Evolutionary conservation across 441 rosid species (phyloP), one percentile per base, ranked within the genome.

Genomic region (Kokia cookei): DNA sequence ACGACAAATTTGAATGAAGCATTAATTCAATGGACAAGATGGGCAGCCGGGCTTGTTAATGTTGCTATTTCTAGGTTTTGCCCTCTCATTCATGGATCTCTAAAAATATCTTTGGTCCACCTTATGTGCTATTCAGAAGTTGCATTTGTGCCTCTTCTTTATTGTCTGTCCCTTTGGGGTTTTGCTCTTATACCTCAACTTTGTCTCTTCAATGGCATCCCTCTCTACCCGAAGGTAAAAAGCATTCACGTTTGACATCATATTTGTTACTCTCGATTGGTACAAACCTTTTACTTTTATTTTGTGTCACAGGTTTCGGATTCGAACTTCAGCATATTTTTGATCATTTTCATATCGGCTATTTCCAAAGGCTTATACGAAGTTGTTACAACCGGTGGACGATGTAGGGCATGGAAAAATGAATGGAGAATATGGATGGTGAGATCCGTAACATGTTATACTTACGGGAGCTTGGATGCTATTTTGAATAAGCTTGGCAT

Each of bases 341-440:
- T 73, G 2, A 80, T 77, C 76, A 72, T 79, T 67, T 86, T 84
- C 72, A 5, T 78, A 9, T 79, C 84, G 0, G 5, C 73, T 1
- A 40, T 65, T 27, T 48, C 69, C 4, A 76, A 73, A 54, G 77
- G 79, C 19, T 15, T 86, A 12, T 13, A 71, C 3, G 85, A 86
- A 29, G 69, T 84, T n/a, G 17, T 82, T 0, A 13, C 26, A 32
- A 65, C 69, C 2, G 84, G 77, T n/a, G 76, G 77, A 45, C 24
- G 81, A 6, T 42, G 81, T 11, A n/a, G 32, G 24, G 58, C 42
- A 40, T 73, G 74, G 80, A 61, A 32, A 24, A 75, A 84, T 42
- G 89, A 86, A 45, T 71, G 69, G 19, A 69, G 85, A 17, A 65
- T 72, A 17, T 82, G 86, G 89, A 84, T 84, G 84, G 80, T 86